Evolutionary conservation across 2,329 filamentous ascomycete genomes (phyloP), one percentile per base, ranked within the genome.

Genomic region (Beauveria asiatica): DNA sequence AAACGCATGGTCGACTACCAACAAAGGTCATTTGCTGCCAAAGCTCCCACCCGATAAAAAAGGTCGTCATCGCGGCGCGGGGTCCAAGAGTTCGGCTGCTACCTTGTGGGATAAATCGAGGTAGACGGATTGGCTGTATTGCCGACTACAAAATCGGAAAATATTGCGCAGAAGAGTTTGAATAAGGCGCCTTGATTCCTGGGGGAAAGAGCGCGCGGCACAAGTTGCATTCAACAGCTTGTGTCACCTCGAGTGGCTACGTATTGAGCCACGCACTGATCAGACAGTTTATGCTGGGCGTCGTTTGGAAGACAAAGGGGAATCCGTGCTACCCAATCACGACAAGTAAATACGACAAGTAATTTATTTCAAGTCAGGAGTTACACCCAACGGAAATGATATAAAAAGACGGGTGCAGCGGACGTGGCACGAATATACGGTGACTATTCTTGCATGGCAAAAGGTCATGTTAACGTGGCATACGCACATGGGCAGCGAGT

Each of bases 11-110:
- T 16, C 23, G 17, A 9, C 10, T 33, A 80, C 89, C 79, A 77
- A 96, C 92, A 76, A 96, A 90, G 57, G 86, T 89, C 85, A 96
- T 86, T 77, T 96, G 86, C 79, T 94, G 84, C 92, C 92, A 96
- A 67, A 94, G 76, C 66, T 82, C 77, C 92, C 91, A 96, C 54
- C 76, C 79, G 46, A 78, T 68, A 73, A 89, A 90, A 73, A 91
- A 90, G 44, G 68, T 70, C 55, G 65, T 68, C 68, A 73, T 74
- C 53, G 65, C 58, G 63, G 60, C 58, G 67, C 72, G 2, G 75
- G 9, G 21, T 76, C 53, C 76, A 76, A 1, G 65, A 25, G 1
- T 66, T 69, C 2, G n/a, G n/a, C 23, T 13, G 21, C 19, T 16
- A 3, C 19, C 17, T 23, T 2, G 8, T 21, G 10, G 10, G 11